Base-by-base conservation (phyloP, 441 rosid species). In the Gossypium trilobum region DNA sequence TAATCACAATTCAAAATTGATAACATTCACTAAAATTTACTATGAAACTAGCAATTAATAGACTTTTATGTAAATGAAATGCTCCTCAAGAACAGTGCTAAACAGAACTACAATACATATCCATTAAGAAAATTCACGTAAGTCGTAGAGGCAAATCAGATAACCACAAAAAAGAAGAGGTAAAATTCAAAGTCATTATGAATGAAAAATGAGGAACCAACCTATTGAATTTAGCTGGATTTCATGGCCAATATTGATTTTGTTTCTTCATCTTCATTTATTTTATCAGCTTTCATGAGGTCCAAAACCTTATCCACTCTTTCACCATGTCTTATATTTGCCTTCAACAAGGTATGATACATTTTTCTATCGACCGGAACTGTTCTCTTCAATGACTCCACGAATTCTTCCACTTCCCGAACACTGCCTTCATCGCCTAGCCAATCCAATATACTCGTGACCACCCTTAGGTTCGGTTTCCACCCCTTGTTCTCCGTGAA, bases 321-420 rank as follows among this genome's bases (percentile, higher is more conserved):
- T 55, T 68, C 76, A 2, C 91, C 91, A 36, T 74, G 71, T 79
- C 89, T 79, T 51, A 75, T 17, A 75, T 77, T 72, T 56, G 90
- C 87, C 84, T 85, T 85, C 36, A 84, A 42, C 68, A 82, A 79
- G 72, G 90, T 86, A 83, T 80, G 85, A 61, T 86, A 87, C 82
- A 87, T 86, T 68, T 82, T 73, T 70, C 79, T 83, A 74, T 75
- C 79, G 11, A 72, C 46, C 3, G 83, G 83, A 20, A 82, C 61
- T 9, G 52, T 77, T 14, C 64, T 68, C 82, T 75, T 85, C 72
- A 87, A 74, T 3, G 74, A 82, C 0, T 71, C 79, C 33, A 85
- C 85, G 69, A 91, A 87, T 50, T 79, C 76, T 75, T 87, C 90
- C 33, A 74, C 77, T 51, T 88, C 92, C 57, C 73, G 80, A 23